phyloP scores from a whole-genome alignment of 208 protist genomes.

The Trypanosoma theileri region DNA sequence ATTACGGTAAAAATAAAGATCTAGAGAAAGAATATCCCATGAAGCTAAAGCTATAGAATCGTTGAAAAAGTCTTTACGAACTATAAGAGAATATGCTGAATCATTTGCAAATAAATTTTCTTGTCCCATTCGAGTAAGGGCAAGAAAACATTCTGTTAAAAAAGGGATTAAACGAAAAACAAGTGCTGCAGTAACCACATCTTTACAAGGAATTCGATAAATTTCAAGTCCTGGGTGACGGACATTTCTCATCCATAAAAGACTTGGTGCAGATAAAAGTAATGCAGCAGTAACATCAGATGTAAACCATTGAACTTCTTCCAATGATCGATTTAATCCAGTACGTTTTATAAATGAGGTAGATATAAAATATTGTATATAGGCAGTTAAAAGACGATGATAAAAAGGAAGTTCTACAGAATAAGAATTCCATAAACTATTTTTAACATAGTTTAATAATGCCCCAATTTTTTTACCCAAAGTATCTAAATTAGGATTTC shows the following conservation, averaged over 20 bases:
- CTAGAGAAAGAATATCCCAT: slow-evolving; percentile 45
- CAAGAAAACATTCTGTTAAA: slow-evolving; percentile 43
- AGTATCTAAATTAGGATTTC: slow-evolving; percentile 16
- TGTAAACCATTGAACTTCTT: slow-evolving; percentile 50
- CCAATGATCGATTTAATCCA: slow-evolving; percentile 23
- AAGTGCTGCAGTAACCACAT: slow-evolving; percentile 30
- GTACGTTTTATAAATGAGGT: slow-evolving; percentile 28
- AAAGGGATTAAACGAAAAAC: slow-evolving; percentile 46
- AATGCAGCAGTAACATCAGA: slow-evolving; percentile 36
- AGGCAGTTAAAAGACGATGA: slow-evolving; percentile 43
- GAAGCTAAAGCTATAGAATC: slow-evolving; percentile 30
- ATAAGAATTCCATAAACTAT: slow-evolving; percentile 18
- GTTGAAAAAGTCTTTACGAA: slow-evolving; percentile 28
- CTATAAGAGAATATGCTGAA: slow-evolving; percentile 6
- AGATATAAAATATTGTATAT: slow-evolving; percentile 58
- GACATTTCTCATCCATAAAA: slow-evolving; percentile 31
- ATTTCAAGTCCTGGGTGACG: slow-evolving; percentile 34
- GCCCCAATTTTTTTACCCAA: slow-evolving; percentile 17
- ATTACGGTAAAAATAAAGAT: slow-evolving; percentile 61
- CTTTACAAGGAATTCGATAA: slow-evolving; percentile 29
- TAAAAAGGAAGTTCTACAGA: slow-evolving; percentile 52
- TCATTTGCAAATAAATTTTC: slow-evolving; percentile 1
- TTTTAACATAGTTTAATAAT: slow-evolving; percentile 10
- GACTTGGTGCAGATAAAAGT: slow-evolving; percentile 39
- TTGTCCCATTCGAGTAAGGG: slow-evolving; percentile 22